These are phyloP conservation scores for Boletus insuetus DNA, from an alignment of 768 basidiomycete genomes.

Conservation along the genomic window DNA sequence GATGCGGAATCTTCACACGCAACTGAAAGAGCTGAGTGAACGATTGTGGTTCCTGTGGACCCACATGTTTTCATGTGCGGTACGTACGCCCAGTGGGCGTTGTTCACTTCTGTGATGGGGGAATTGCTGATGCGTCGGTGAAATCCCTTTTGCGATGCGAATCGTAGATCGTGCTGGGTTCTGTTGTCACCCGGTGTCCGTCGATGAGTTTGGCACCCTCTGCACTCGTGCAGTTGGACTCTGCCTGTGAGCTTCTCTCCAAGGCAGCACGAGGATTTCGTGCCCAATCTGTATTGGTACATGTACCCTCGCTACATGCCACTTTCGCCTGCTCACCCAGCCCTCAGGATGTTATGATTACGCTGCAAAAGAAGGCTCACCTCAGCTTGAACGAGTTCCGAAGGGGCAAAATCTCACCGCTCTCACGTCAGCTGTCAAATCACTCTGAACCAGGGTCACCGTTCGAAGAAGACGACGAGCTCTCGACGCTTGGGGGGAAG, in stretches of 20 bases:
- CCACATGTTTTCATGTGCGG: constrained; percentile 59
- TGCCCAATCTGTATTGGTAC: constrained; percentile 63
- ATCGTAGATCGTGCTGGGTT: constrained; percentile 60
- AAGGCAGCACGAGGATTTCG: constrained; percentile 65
- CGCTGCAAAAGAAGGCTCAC: constrained; percentile 64
- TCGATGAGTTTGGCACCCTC: constrained; percentile 78
- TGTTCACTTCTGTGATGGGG: constrained; percentile 9
- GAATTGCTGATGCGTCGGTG: constrained; percentile 12
- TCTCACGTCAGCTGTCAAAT: constrained; percentile 34
- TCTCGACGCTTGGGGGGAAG: constrained; percentile 61
- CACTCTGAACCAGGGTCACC: constrained; percentile 42
- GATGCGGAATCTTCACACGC: constrained; percentile 65
- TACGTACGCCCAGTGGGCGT: constrained; percentile 33
- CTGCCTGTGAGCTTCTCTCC: constrained; percentile 72
- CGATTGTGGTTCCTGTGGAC: constrained; percentile 58
- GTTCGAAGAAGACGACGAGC: constrained; percentile 58
- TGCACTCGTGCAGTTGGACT: constrained; percentile 69
- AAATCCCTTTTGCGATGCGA: constrained; percentile 5
- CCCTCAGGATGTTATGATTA: constrained; percentile 58
- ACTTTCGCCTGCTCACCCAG: constrained; percentile 9
- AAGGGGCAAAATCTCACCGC: constrained; percentile 50
- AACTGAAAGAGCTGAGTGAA: constrained; percentile 60
- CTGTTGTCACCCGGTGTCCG: constrained; percentile 74
- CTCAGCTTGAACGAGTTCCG: constrained; percentile 61
- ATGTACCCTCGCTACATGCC: constrained; percentile 8